Evolutionary conservation across 441 rosid genomes (phyloP), one percentile per base, ranked within the genome.

Genomic region (Mallotus repandus): DNA sequence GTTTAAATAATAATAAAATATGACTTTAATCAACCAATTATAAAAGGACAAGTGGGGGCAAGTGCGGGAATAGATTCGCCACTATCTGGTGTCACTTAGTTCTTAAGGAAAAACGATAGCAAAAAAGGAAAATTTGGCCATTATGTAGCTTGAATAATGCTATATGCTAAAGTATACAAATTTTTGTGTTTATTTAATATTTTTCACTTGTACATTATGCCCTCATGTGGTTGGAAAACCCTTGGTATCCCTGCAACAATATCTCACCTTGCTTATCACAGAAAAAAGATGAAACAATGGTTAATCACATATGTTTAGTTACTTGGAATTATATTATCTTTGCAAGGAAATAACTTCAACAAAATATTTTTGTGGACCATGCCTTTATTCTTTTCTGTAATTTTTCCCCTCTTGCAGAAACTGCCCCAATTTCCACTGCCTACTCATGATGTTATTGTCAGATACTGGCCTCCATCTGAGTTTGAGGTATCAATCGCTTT

Each of bases 381-480:
- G 25, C 59, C 25, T 9, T 48, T 58, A 15, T 38, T 13, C 62
- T 45, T 55, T 53, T 43, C 22, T 11, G 6, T 71, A 1, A 2
- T 19, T 49, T 69, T 76, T 75, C 16, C 25, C 38, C 14, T 59
- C 49, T 63, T 74, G 80, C 92, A 92, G 98, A 94, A 84, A 76
- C 87, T 92, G 62, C 97, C 98, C 72, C 97, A 87, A 70, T 94
- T 94, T 83, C 98, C 98, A 38, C 93, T 94, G 70, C 98, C 98
- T 50, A 87, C 91, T 0, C 98, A 92, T 86, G 94, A 94, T 74
- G 94, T 89, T 82, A 86, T 94, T 72, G 78, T 94, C 74, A 89
- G 90, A 92, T 92, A 92, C 75, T 89, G 97, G 91, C 85, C 89
- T 76, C 97, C 98, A 50, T 78, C 73, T 46, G 94, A 90, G 81